phyloP scores from a whole-genome alignment of 2,329 filamentous ascomycete genomes.

The Tolypocladium paradoxum region DNA sequence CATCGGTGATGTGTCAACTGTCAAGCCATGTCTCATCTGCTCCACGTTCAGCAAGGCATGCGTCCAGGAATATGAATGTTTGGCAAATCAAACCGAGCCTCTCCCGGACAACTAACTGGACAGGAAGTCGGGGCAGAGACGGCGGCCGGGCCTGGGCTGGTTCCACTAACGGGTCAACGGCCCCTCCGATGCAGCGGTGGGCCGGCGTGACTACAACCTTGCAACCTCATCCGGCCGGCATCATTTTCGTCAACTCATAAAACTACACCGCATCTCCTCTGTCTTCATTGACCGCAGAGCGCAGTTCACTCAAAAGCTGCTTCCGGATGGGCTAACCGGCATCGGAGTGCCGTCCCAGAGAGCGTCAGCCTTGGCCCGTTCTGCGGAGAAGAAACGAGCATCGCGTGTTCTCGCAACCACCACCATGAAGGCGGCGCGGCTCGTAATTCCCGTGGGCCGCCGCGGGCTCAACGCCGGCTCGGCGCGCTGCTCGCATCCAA shows the following conservation, averaged over 20 bases:
- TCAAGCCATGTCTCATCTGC: no score
- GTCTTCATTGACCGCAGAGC: neutral
- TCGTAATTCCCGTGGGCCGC: constrained; percentile 1
- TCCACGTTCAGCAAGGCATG: no score
- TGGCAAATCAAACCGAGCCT: no score
- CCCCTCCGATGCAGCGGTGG: neutral
- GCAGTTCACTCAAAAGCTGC: neutral
- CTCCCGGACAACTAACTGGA: neutral
- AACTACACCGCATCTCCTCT: neutral
- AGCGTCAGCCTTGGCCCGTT: neutral
- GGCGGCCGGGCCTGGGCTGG: neutral
- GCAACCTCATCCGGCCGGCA: neutral
- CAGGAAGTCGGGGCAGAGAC: neutral
- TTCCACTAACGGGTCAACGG: neutral
- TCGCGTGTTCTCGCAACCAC: neutral
- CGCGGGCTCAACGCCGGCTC: neutral
- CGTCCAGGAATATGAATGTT: no score
- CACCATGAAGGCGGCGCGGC: constrained; percentile 4
- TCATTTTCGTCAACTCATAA: neutral
- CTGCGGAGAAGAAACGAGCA: neutral
- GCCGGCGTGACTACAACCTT: neutral
- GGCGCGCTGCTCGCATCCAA: neutral
- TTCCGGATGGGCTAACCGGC: neutral
- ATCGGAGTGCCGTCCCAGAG: neutral
- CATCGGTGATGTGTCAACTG: no score